Evolutionary conservation across 345 rosid species (phyloP).

Genomic region (Bruguiera parviflora): DNA sequence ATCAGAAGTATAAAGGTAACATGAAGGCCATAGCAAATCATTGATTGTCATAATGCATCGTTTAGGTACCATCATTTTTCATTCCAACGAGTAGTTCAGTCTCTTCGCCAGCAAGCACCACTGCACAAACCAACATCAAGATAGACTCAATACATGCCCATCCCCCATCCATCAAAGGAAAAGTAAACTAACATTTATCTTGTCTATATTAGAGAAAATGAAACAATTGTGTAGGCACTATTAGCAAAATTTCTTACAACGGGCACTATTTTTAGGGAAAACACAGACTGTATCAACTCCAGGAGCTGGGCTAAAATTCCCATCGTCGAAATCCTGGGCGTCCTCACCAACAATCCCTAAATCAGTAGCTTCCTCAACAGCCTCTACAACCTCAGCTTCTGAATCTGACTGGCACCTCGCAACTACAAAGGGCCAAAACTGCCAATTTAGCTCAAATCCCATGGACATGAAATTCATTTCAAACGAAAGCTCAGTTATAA

Average conservation of each 20-base stretch:
- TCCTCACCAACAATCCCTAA: conserved; percentile 66
- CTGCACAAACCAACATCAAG: conserved; percentile 33
- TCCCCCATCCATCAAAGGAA: background rate
- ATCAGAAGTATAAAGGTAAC: background rate
- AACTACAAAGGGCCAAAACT: conserved; percentile 37
- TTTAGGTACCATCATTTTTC: conserved; percentile 74
- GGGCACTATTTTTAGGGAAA: conserved; percentile 77
- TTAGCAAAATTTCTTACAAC: conserved; percentile 32
- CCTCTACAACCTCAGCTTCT: conserved; percentile 42
- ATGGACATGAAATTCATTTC: background rate
- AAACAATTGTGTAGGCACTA: background rate
- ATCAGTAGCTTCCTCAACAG: conserved; percentile 56
- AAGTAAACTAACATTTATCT: background rate
- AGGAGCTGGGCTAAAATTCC: conserved; percentile 53
- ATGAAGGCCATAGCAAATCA: background rate
- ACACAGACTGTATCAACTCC: conserved; percentile 62
- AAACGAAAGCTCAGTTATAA: background rate
- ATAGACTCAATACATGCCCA: no score
- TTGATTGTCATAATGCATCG: conserved; percentile 4
- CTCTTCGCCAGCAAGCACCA: conserved; percentile 73
- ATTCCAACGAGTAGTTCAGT: conserved; percentile 77
- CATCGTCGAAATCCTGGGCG: conserved; percentile 47
- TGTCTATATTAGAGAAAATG: background rate
- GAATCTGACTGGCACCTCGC: conserved; percentile 65
- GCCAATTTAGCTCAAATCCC: conserved; percentile 4